Conservation (phyloP, 2,329 filamentous ascomycete genomes). For the Grosmannia huntii region DNA sequence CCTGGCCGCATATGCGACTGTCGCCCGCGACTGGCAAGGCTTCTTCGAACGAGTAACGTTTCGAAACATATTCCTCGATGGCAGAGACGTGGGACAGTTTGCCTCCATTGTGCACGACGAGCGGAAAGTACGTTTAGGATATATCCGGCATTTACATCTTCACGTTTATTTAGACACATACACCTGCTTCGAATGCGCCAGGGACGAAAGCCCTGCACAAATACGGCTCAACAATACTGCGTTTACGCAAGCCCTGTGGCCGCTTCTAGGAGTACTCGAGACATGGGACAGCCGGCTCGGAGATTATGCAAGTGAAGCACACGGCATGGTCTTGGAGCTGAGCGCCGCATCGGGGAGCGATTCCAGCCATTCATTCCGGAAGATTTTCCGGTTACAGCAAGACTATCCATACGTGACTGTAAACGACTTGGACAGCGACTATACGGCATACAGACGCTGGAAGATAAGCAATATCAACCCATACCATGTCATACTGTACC, state of each 20-base stretch:
- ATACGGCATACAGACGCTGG: not conserved
- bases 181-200: not conserved
- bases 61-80: not conserved
- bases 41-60: conserved; percentile 5
- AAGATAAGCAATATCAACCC: too few species aligned
- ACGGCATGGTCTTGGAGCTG: not conserved
- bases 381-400: not conserved
- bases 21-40: conserved; percentile 4
- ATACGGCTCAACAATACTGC: not conserved
- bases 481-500: too few species aligned
- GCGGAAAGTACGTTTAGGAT: not conserved
- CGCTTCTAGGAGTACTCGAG: not conserved
- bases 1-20: conserved; percentile 1
- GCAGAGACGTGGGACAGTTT: not conserved
- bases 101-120: not conserved
- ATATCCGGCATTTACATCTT: not conserved
- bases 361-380: not conserved
- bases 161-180: not conserved
- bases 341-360: not conserved
- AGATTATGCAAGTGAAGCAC: not conserved
- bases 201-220: not conserved
- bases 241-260: not conserved
- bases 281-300: not conserved
- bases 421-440: not conserved
- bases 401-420: not conserved